These are phyloP conservation scores for Mortierella sp. DNA, from an alignment of 371 early-diverging fungal species.

Conservation along the genomic window DNA sequence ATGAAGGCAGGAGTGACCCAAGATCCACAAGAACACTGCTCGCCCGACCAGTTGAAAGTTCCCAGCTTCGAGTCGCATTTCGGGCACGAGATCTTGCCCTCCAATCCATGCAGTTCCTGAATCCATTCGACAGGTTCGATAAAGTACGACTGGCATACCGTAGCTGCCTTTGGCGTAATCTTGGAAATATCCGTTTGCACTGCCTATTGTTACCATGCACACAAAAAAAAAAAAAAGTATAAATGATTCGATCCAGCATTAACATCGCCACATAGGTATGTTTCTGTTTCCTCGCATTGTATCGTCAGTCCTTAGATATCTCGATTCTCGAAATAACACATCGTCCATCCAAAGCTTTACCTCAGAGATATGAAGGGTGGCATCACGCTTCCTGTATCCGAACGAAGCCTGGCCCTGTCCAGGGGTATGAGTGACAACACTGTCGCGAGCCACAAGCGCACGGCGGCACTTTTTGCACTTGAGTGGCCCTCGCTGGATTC, in stretches of 20 bases:
- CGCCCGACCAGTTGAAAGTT: constrained; percentile 87
- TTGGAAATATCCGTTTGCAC: constrained; percentile 31
- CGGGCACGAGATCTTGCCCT: constrained; percentile 87
- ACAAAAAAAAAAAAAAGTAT: background rate
- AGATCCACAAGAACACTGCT: constrained; percentile 87
- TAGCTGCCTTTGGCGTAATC: constrained; percentile 35
- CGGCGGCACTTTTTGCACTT: constrained; percentile 65
- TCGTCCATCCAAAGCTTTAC: constrained; percentile 7
- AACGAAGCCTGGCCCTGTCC: constrained; percentile 83
- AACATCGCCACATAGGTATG: no score
- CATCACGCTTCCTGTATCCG: constrained; percentile 77
- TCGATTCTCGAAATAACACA: no score
- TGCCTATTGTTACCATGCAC: constrained; percentile 14
- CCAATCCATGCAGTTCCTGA: constrained; percentile 67
- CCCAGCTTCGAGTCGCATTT: constrained; percentile 89
- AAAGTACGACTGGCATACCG: constrained; percentile 82
- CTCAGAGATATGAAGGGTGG: constrained; percentile 59
- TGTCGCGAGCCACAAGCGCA: constrained; percentile 67
- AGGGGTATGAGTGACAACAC: constrained; percentile 78
- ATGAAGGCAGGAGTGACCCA: constrained; percentile 92
- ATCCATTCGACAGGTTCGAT: constrained; percentile 93
- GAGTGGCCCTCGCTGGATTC: constrained; percentile 18
- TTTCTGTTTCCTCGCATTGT: no score
- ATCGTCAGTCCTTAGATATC: no score
- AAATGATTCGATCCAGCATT: no score